Percentiles rank a stretch among this genome's conserved stretches.
Evolutionary conservation across 495 filamentous ascomycete genomes (phyloP).

Genomic region (Geoglossum glabrum): DNA sequence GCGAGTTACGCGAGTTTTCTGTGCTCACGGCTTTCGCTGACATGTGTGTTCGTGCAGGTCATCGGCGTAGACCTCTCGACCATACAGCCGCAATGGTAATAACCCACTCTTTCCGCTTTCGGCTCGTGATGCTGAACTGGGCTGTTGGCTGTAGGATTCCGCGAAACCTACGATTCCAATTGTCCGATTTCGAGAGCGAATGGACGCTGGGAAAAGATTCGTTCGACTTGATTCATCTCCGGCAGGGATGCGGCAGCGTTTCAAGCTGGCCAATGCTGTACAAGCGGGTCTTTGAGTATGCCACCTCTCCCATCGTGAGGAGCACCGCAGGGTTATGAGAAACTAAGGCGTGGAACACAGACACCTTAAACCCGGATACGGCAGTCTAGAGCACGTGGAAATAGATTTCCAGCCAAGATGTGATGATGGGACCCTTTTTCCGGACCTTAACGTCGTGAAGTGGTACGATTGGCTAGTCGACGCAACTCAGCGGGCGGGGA

Average conservation of each 20-base stretch:
- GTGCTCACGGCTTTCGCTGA: conserved; percentile 6
- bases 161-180: conserved; percentile 42
- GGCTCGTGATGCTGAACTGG: conserved; percentile 1
- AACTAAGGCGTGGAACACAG: conserved; percentile 16
- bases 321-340: background rate
- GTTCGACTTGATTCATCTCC: conserved; percentile 75
- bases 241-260: conserved; percentile 65
- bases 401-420: conserved; percentile 67
- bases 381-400: conserved; percentile 80
- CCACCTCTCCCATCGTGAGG: background rate
- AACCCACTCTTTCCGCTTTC: conserved; percentile 4
- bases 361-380: conserved; percentile 60
- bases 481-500: conserved; percentile 43
- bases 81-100: conserved; percentile 58
- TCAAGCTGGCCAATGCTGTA: conserved; percentile 61
- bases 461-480: conserved; percentile 55
- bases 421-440: conserved; percentile 42
- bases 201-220: conserved; percentile 55
- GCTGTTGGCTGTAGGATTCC: conserved; percentile 34
- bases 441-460: conserved; percentile 26
- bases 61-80: conserved; percentile 57
- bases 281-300: conserved; percentile 42
- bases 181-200: conserved; percentile 60
- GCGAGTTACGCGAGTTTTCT: conserved; percentile 6
- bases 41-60: conserved; percentile 23